Evolutionary conservation across 257 asterid species (phyloP), one percentile per base, ranked within the genome.

Genomic region (Fraxinus anomala): DNA sequence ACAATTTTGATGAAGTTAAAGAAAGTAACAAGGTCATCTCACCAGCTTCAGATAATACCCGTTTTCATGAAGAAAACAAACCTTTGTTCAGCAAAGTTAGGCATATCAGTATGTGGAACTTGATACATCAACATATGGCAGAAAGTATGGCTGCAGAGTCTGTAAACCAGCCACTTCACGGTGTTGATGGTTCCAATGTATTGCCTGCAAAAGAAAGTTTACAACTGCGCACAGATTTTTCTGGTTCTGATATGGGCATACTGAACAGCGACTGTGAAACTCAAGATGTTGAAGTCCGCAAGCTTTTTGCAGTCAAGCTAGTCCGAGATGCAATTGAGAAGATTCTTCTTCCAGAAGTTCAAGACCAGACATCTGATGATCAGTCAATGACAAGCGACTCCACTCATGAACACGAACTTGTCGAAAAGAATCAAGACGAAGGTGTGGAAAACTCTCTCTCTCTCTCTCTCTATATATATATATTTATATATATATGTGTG

Each of bases 291-390:
- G 97, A 92, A 82, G 40, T 82, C 42, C 91, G 91, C 23, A 96
- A 96, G 76, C 69, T 92, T 74, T 85, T 87, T 24, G 97, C 98
- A 0, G 87, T 93, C 82, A 92, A 92, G 92, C 90, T 96, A 42
- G 99, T 96, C 5, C 85, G 97, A 44, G 97, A 96, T 84, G 98
- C 98, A 9, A 89, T 96, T 30, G 99, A 96, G 89, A 96, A 89
- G 89, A 89, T 96, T 85, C 99, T 96, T 79, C 96, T 96, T 73
- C 97, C 99, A 7, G 98, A 93, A 79, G 89, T 96, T 81, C 97
- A 92, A 76, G 99, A 94, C 73, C 97, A 89, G 59, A 73, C 85
- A 37, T 89, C 97, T 33, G 97, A 96, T 77, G 90, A 78, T 78
- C 96, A 86, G 81, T 91, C 97, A 21, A 40, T 82, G 21, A 70